Percentiles rank a stretch among this genome's conserved stretches.
Evolutionary conservation across 306 rosid species (phyloP).

Genomic region (Lablab purpureus): DNA sequence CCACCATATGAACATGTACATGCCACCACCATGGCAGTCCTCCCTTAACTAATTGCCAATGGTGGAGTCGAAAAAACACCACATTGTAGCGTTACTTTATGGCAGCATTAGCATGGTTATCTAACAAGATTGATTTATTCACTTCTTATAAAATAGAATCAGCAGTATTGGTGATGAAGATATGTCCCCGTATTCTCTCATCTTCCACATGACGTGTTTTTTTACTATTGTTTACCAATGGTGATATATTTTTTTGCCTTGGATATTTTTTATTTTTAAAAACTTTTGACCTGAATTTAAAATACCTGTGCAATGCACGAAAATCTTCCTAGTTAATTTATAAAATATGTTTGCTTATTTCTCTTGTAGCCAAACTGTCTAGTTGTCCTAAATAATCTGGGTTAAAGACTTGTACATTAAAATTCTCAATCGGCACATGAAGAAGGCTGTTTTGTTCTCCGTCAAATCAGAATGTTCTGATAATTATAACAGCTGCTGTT

Average conservation of each 20-base stretch:
- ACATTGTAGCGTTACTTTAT: too few species aligned
- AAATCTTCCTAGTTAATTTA: not conserved
- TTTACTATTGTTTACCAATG: not conserved
- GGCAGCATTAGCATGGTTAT: too few species aligned
- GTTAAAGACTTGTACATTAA: not conserved
- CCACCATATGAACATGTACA: too few species aligned
- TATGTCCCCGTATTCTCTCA: too few species aligned
- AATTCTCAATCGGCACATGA: not conserved
- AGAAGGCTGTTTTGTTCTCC: not conserved
- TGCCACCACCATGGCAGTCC: too few species aligned
- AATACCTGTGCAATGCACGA: not conserved
- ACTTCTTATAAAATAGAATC: too few species aligned
- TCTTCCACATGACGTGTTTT: not conserved
- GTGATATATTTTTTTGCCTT: not conserved
- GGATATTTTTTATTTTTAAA: not conserved
- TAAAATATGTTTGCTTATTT: not conserved
- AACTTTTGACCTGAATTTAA: not conserved
- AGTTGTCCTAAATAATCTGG: not conserved
- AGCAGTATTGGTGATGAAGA: too few species aligned
- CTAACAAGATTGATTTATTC: too few species aligned
- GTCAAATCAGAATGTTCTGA: constrained; percentile 7
- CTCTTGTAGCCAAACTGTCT: not conserved
- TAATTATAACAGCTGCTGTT: constrained; percentile 20
- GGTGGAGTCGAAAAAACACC: too few species aligned
- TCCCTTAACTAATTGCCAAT: too few species aligned